phyloP scores from a whole-genome alignment of 2,329 filamentous ascomycete species.

The Basipetospora sp. region DNA sequence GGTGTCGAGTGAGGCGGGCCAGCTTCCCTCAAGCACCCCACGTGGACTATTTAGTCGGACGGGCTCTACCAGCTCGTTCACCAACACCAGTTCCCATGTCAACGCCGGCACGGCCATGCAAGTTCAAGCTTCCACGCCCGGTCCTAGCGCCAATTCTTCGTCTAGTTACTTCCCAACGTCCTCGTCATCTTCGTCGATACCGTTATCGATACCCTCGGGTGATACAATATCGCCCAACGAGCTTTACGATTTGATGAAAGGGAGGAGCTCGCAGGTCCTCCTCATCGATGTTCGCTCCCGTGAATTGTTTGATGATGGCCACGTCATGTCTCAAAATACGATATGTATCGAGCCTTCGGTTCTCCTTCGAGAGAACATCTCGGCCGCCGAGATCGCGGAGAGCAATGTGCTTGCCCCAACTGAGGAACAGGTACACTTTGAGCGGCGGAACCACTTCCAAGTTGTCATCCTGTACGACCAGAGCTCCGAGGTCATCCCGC shows the following conservation, averaged over 20 bases:
- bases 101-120: background rate
- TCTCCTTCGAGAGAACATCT: constrained; percentile 51
- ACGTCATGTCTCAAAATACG: constrained; percentile 69
- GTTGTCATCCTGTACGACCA: constrained; percentile 86
- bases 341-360: constrained; percentile 81
- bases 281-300: constrained; percentile 75
- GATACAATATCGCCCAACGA: constrained; percentile 51
- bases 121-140: too few relatives aligned
- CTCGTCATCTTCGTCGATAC: background rate
- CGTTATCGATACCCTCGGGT: constrained; percentile 35
- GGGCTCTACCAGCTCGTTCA: constrained; percentile 26
- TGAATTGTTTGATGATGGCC: constrained; percentile 70
- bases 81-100: background rate
- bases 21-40: constrained; percentile 50
- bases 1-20: constrained; percentile 48
- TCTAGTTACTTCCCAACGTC: too few relatives aligned
- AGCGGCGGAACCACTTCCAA: constrained; percentile 60
- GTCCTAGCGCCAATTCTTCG: too few relatives aligned
- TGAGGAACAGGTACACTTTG: constrained; percentile 64
- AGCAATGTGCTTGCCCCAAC: constrained; percentile 56
- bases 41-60: constrained; percentile 48
- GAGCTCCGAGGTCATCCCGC: constrained; percentile 37
- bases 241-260: constrained; percentile 54
- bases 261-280: constrained; percentile 46
- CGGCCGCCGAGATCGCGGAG: constrained; percentile 47